Conservation (phyloP, 345 rosid genomes). For the Gynandropsis gynandra region DNA sequence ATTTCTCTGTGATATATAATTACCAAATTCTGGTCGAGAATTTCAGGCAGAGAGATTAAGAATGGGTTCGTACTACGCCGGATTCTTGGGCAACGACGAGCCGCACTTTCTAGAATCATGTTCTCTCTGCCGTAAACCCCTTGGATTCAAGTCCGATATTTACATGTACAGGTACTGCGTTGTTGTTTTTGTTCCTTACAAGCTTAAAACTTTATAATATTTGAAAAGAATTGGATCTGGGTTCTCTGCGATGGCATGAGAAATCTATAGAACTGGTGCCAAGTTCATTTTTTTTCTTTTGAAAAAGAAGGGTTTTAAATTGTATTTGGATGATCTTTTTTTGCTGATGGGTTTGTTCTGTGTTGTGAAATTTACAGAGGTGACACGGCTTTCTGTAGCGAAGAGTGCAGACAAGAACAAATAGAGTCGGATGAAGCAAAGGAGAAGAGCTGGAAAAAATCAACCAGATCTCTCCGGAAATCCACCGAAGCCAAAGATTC, state of each 20-base stretch:
- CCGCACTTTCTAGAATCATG: slow-evolving; percentile 69
- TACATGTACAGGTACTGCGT: slow-evolving; percentile 78
- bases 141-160: slow-evolving; percentile 57
- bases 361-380: slow-evolving; percentile 10
- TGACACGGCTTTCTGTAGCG: slow-evolving; percentile 42
- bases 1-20: neutral
- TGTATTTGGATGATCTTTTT: too few species aligned
- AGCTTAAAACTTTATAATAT: neutral
- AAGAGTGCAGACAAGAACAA: slow-evolving; percentile 78
- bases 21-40: slow-evolving; percentile 3
- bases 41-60: slow-evolving; percentile 10
- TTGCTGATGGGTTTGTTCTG: too few species aligned
- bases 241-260: too few species aligned
- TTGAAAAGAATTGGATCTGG: neutral
- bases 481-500: slow-evolving; percentile 33
- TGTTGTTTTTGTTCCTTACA: neutral
- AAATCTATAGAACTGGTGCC: too few species aligned
- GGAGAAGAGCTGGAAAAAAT: slow-evolving; percentile 42
- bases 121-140: slow-evolving; percentile 58
- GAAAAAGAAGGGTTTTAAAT: too few species aligned
- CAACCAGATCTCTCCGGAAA: slow-evolving; percentile 34
- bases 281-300: too few species aligned
- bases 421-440: slow-evolving; percentile 56
- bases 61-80: slow-evolving; percentile 30
- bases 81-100: slow-evolving; percentile 26